Evolutionary conservation across 2,329 filamentous ascomycete genomes (phyloP), one percentile per base, ranked within the genome.

Genomic region (Colletotrichum sp.): DNA sequence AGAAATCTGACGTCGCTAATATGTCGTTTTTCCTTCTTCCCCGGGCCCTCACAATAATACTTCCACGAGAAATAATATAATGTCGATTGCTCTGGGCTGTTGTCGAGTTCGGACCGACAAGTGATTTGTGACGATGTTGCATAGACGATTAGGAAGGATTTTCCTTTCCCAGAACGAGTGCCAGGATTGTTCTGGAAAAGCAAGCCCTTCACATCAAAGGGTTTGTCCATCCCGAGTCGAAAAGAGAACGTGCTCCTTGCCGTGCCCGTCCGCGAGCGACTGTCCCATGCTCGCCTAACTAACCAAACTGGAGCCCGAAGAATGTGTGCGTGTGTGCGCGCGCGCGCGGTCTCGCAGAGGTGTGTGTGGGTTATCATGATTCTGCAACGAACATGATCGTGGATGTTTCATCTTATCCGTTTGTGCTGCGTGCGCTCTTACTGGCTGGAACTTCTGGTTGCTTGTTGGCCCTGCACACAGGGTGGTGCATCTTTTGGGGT

Each of bases 311-410:
- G 44, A 60, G 64, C 32, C 30, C 66, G 34, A 59, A 26, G 68
- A 64, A 34, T 59, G 34, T 60, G 62, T 71, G 52, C 65, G 70
- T 76, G 73, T 30, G 68, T 67, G 72, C 21, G 67, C 52, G 52
- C 59, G 59, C 59, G 36, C 44, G 44, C 62, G 67, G 32, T 18
- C 57, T 26, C 21, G 39, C 57, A 74, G 52, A 49, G 36, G 73
- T 76, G 73, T 76, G 73, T 30, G 68, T 70, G 73, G 65, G 55
- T 64, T 76, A 63, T 76, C 64, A 70, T 77, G 73, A 66, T 77
- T 76, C 76, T 77, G 76, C 73, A 77, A 76, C 76, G 76, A 77
- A 76, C 76, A 68, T 71, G 60, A 77, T 69, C 32, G 57, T 70
- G 52, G 32, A 62, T 74, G 76, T 76, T 77, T 77, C 76, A 73